phyloP scores from a whole-genome alignment of 176 grass and related monocot species.

The Phoenix roebelenii region DNA sequence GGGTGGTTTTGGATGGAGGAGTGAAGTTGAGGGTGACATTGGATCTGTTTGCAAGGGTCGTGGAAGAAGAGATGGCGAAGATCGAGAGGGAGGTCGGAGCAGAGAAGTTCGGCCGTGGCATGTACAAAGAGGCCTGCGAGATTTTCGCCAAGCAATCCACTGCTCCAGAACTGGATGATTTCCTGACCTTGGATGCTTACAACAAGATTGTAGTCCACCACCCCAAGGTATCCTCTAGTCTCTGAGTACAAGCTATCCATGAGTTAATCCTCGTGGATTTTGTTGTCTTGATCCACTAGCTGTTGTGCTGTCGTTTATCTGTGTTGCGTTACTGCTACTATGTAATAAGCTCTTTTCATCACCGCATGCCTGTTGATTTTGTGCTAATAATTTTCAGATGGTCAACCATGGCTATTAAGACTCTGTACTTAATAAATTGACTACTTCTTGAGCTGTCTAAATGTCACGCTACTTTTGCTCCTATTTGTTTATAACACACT shows the following conservation, averaged over 20 bases:
- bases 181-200: conserved; percentile 85
- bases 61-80: conserved; percentile 75
- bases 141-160: conserved; percentile 65
- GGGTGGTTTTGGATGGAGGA: conserved; percentile 39
- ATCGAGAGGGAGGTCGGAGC: conserved; percentile 51
- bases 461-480: no score
- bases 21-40: conserved; percentile 38
- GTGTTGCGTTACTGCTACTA: no score
- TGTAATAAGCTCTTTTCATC: no score
- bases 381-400: no score
- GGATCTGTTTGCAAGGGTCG: conserved; percentile 59
- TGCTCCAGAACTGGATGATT: conserved; percentile 66
- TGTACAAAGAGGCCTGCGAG: conserved; percentile 51
- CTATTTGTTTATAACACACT: no score
- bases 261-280: neutral
- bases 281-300: no score
- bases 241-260: conserved; percentile 20
- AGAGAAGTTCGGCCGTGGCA: conserved; percentile 36
- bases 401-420: no score
- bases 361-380: no score
- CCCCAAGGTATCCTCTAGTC: conserved; percentile 39
- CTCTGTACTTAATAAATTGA: no score
- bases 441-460: no score
- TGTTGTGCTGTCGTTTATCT: no score
- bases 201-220: conserved; percentile 64